Percentiles rank a stretch among this genome's conserved stretches.
phyloP scores from a whole-genome alignment of 1,284 basidiomycete species.

The Uromyces viciae-fabae region DNA sequence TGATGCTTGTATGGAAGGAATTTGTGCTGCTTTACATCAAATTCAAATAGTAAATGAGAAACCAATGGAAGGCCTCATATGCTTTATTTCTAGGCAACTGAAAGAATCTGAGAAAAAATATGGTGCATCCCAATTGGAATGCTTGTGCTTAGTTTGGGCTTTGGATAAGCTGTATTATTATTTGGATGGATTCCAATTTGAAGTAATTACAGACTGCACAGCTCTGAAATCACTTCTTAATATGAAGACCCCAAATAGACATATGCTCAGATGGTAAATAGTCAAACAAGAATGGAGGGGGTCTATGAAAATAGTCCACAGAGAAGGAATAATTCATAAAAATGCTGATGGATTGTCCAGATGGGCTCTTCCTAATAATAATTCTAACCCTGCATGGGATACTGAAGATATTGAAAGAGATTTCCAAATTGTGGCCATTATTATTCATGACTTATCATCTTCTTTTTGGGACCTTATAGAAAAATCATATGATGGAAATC shows the following conservation, averaged over 20 bases:
- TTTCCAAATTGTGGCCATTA: background rate
- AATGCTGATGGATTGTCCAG: background rate
- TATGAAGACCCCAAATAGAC: background rate
- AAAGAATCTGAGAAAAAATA: slow-evolving; percentile 13
- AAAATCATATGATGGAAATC: background rate
- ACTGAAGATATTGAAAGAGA: background rate
- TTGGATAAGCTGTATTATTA: slow-evolving; percentile 25
- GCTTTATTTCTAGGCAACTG: slow-evolving; percentile 6
- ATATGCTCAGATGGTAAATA: background rate
- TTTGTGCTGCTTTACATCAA: no score
- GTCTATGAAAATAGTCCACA: background rate
- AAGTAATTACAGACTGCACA: background rate
- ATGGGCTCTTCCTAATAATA: background rate
- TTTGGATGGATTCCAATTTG: background rate
- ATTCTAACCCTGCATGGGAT: background rate
- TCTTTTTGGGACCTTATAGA: background rate
- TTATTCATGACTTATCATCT: background rate
- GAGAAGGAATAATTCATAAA: background rate
- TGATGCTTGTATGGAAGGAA: background rate
- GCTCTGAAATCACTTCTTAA: background rate
- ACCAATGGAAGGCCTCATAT: background rate
- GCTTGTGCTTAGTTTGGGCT: slow-evolving; percentile 1
- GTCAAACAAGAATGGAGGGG: background rate
- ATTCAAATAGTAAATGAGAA: slow-evolving; percentile 9
- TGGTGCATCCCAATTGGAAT: slow-evolving; percentile 7